These are phyloP conservation scores for Cystofilobasidium bisporidii DNA, from an alignment of 768 basidiomycete genomes.

Conservation along the genomic window DNA sequence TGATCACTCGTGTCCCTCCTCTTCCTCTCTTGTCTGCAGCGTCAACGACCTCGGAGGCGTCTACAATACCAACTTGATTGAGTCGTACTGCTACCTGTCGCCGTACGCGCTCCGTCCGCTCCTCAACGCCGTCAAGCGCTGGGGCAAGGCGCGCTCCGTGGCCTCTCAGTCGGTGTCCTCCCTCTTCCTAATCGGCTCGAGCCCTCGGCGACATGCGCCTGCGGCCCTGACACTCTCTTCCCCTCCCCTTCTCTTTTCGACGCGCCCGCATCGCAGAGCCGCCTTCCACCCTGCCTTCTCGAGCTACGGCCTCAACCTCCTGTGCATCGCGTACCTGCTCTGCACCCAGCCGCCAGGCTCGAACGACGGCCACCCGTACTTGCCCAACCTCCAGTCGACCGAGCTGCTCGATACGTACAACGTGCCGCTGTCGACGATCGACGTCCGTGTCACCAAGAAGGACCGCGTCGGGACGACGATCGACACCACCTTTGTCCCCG, in stretches of 20 bases:
- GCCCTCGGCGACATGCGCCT: neutral
- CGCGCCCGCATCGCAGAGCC: neutral
- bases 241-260: neutral
- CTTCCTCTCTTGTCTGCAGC: neutral
- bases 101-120: conserved; percentile 26
- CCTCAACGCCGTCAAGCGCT: conserved; percentile 23
- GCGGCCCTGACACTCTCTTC: neutral
- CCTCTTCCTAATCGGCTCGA: neutral
- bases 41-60: conserved; percentile 22
- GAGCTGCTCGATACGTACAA: neutral
- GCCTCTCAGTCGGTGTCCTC: conserved; percentile 7
- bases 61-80: conserved; percentile 21
- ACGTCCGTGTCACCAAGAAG: conserved; percentile 5
- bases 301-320: conserved; percentile 23
- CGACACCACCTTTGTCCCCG: conserved; percentile 24
- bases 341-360: neutral
- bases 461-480: neutral
- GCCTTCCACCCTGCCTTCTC: conserved; percentile 13
- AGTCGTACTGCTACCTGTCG: conserved; percentile 20
- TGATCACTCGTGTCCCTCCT: neutral
- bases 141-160: conserved; percentile 22
- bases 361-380: neutral
- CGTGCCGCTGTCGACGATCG: conserved; percentile 7
- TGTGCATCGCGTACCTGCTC: conserved; percentile 23
- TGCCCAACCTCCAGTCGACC: conserved; percentile 6